These are phyloP conservation scores for Mortierella polycephala DNA, from an alignment of 371 early-diverging fungal species.

Conservation along the genomic window DNA sequence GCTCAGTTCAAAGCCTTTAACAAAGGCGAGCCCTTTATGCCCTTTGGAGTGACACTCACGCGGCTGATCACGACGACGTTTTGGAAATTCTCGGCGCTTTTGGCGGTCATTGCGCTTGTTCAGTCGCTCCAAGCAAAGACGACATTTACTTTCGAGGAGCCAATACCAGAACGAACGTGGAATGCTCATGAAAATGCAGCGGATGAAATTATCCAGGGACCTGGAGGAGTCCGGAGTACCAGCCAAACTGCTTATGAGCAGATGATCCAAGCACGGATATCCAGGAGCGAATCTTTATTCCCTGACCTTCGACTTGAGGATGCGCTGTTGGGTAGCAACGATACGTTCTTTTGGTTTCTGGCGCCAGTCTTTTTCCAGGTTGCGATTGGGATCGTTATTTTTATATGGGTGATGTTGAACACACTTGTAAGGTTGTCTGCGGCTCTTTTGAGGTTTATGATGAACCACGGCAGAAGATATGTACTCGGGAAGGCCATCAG, in stretches of 20 bases:
- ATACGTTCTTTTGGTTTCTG: constrained; percentile 74
- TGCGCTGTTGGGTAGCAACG: constrained; percentile 65
- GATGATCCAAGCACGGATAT: constrained; percentile 37
- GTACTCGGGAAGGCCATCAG: constrained; percentile 37
- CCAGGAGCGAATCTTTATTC: constrained; percentile 29
- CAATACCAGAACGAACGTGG: constrained; percentile 41
- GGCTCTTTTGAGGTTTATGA: constrained; percentile 32
- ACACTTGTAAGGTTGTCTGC: constrained; percentile 40
- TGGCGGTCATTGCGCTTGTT: constrained; percentile 36
- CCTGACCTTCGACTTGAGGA: constrained; percentile 55
- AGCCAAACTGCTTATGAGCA: constrained; percentile 40
- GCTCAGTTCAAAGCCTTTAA: constrained; percentile 75
- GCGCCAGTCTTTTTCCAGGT: constrained; percentile 63
- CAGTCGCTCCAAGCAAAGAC: constrained; percentile 36
- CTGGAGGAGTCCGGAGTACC: constrained; percentile 12
- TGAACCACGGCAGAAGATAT: constrained; percentile 27
- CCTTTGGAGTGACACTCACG: constrained; percentile 39
- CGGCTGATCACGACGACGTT: constrained; percentile 34
- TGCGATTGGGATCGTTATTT: constrained; percentile 62
- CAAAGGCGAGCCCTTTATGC: constrained; percentile 51
- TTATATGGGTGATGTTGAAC: constrained; percentile 60
- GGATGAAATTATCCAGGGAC: constrained; percentile 30
- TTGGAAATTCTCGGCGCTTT: constrained; percentile 34
- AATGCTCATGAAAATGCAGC: constrained; percentile 32
- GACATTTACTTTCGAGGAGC: constrained; percentile 6